Conservation (phyloP, 805 yeast genomes). For the Wickerhamomyces canadensis region DNA sequence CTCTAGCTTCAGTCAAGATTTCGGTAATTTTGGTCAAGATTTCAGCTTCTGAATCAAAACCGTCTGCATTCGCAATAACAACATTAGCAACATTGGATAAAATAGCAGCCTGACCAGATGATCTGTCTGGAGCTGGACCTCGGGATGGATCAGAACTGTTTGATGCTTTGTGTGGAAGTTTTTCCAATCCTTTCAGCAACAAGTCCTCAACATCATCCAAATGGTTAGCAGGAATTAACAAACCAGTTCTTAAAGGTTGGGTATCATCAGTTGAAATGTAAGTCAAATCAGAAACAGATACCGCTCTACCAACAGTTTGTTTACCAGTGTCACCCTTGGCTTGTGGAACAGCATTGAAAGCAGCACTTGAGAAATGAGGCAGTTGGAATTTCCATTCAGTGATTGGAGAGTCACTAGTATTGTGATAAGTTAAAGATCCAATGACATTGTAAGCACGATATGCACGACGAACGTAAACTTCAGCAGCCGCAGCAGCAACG, state of each 20-base stretch:
- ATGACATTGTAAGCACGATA: constrained; percentile 93
- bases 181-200: constrained; percentile 67
- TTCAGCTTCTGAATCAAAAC: constrained; percentile 65
- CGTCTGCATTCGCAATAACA: constrained; percentile 68
- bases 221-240: constrained; percentile 73
- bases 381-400: constrained; percentile 86
- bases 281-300: constrained; percentile 88
- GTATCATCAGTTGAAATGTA: constrained; percentile 71
- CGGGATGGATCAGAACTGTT: constrained; percentile 26
- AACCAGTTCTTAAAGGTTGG: constrained; percentile 74
- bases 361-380: constrained; percentile 66
- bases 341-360: constrained; percentile 65
- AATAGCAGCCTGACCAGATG: constrained; percentile 27
- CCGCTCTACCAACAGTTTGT: constrained; percentile 66
- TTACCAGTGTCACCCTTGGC: constrained; percentile 37
- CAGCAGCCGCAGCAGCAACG: constrained; percentile 94
- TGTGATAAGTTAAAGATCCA: constrained; percentile 63
- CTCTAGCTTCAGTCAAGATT: constrained; percentile 60
- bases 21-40: constrained; percentile 58
- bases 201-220: constrained; percentile 88
- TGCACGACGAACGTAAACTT: constrained; percentile 93
- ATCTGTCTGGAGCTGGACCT: constrained; percentile 48
- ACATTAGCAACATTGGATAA: constrained; percentile 81
- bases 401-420: constrained; percentile 51
- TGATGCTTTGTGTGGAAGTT: constrained; percentile 47